A percentile compares a stretch with the other conserved stretches of the same genome.
Conservation (phyloP, 257 asterid species). For the Solanum lycopersicoides region DNA sequence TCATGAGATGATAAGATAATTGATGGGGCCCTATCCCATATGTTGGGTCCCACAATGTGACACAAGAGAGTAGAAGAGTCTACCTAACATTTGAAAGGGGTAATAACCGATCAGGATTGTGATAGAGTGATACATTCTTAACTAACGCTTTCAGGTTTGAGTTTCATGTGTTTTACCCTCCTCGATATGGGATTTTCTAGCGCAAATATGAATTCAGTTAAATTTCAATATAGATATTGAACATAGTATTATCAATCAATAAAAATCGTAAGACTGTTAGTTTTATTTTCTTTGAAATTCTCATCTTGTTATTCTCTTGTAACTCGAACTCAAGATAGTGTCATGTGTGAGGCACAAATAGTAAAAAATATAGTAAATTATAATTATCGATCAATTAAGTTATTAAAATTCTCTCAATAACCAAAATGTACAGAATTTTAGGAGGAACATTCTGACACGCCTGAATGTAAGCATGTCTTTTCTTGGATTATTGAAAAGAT, state of each 20-base stretch:
- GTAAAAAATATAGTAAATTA: no score
- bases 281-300: no score
- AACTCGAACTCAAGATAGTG: not conserved
- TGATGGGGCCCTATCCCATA: not conserved
- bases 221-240: no score
- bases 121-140: no score
- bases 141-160: rapidly evolving
- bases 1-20: not conserved
- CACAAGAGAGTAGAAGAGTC: not conserved
- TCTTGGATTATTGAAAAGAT: not conserved
- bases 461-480: not conserved
- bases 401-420: not conserved
- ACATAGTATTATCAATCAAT: not conserved
- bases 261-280: not conserved
- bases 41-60: not conserved
- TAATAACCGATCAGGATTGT: not conserved
- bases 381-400: not conserved
- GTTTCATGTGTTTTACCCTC: rapidly evolving
- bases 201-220: rapidly evolving
- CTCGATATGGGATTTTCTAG: rapidly evolving
- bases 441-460: not conserved
- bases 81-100: not conserved
- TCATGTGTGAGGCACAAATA: not conserved
- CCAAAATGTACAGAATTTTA: not conserved
- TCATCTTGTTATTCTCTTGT: no score